Conservation (phyloP, 2,329 filamentous ascomycete species). For the Pseudocercospora crystallina region DNA sequence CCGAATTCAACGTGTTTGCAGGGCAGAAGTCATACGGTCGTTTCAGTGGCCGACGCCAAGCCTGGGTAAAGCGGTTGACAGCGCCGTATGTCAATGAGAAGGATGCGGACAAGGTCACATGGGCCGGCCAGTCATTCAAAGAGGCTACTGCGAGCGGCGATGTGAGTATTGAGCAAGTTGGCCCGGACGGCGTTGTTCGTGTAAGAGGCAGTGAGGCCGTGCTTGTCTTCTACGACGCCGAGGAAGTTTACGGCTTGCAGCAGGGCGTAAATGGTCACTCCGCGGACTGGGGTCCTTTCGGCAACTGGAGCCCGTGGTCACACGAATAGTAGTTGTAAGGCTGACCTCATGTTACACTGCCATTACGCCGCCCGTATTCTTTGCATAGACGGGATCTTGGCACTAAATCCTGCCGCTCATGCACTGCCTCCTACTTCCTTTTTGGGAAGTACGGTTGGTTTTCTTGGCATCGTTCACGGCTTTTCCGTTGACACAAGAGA, state of each 20-base stretch:
- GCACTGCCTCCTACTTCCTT: too few relatives aligned
- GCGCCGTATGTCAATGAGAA: slow-evolving; percentile 29
- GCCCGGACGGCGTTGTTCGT: slow-evolving; percentile 19
- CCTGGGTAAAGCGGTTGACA: slow-evolving; percentile 30
- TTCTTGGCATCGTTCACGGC: too few relatives aligned
- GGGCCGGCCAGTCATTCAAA: slow-evolving; percentile 32
- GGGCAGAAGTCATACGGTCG: slow-evolving; percentile 5
- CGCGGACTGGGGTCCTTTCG: too few relatives aligned
- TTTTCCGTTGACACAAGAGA: too few relatives aligned
- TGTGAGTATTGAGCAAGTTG: slow-evolving; percentile 22
- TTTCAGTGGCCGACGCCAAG: slow-evolving; percentile 1
- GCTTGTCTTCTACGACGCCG: slow-evolving; percentile 28
- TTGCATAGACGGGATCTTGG: too few relatives aligned
- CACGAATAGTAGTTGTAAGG: too few relatives aligned
- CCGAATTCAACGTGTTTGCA: slow-evolving; percentile 19
- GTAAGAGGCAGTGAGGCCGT: slow-evolving; percentile 33
- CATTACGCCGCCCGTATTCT: too few relatives aligned
- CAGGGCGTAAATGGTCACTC: not conserved
- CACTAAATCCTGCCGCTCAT: too few relatives aligned
- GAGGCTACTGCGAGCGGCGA: slow-evolving; percentile 23
- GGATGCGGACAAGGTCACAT: slow-evolving; percentile 27
- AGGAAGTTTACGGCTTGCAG: slow-evolving; percentile 6
- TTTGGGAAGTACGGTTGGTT: too few relatives aligned
- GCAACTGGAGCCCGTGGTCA: too few relatives aligned
- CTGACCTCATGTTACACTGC: too few relatives aligned